Evolutionary conservation across 371 early-diverging fungal species (phyloP).

Genomic region (Rhizopus sp.): DNA sequence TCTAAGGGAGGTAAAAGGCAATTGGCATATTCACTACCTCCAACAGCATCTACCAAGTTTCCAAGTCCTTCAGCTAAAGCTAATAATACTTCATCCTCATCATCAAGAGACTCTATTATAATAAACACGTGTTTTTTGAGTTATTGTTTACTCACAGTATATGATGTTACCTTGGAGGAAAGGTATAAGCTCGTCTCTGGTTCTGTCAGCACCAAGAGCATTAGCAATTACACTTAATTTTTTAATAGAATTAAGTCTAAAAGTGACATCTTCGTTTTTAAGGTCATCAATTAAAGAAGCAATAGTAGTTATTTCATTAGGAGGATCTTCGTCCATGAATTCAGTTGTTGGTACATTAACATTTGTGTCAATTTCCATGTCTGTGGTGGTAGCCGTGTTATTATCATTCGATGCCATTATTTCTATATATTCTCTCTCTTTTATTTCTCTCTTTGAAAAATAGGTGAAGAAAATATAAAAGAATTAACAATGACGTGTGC

Average conservation of each 20-base stretch:
- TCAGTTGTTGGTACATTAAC: conserved; percentile 38
- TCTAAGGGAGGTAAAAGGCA: conserved; percentile 90
- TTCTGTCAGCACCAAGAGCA: conserved; percentile 94
- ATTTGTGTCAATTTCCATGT: conserved; percentile 47
- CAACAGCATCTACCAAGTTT: conserved; percentile 87
- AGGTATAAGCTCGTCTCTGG: conserved; percentile 94
- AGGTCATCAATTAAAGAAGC: conserved; percentile 95
- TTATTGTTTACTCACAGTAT: background rate
- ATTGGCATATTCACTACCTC: conserved; percentile 86
- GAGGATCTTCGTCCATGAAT: conserved; percentile 55
- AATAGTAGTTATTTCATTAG: conserved; percentile 69
- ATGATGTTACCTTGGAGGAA: conserved; percentile 86
- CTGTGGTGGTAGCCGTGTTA: conserved; percentile 22
- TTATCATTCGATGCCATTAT: background rate
- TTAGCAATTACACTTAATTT: conserved; percentile 90
- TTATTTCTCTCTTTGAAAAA: background rate
- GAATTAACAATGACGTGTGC: conserved; percentile 1
- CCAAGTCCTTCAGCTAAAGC: conserved; percentile 95
- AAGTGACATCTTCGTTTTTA: conserved; percentile 94
- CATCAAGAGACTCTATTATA: conserved; percentile 93
- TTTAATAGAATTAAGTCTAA: conserved; percentile 90
- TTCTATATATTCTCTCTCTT: no score
- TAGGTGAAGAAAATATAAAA: conserved; percentile 3
- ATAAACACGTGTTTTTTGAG: conserved; percentile 6
- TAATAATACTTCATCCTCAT: conserved; percentile 95